Conservation (phyloP, 768 basidiomycete genomes). For the Lactarius sanguifluus region DNA sequence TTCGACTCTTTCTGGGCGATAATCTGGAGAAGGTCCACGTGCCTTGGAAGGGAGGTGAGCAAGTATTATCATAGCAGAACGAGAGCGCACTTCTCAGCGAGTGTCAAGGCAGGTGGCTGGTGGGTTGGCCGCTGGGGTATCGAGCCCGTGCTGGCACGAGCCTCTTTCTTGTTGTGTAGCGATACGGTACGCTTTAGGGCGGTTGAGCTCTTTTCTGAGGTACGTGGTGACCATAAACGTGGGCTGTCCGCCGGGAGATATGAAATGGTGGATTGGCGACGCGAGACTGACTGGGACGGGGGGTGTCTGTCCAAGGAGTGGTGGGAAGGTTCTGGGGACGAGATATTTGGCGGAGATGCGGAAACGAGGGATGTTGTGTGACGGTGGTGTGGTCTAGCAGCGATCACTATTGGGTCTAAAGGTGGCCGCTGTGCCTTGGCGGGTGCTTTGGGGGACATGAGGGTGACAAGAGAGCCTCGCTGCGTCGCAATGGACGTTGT, state of each 20-base stretch:
- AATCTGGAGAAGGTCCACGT: conserved; percentile 76
- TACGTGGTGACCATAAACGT: conserved; percentile 26
- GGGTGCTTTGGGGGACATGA: not conserved
- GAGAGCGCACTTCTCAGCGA: conserved; percentile 66
- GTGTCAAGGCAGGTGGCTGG: conserved; percentile 52
- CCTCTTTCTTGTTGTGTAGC: conserved; percentile 3
- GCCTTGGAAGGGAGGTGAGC: conserved; percentile 43
- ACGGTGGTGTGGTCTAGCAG: conserved; percentile 43
- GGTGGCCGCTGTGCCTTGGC: conserved; percentile 4
- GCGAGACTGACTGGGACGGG: conserved; percentile 33
- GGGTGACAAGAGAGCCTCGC: not conserved
- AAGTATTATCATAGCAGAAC: not conserved
- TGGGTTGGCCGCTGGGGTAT: conserved; percentile 27
- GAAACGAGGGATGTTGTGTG: conserved; percentile 30
- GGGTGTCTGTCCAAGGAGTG: conserved; percentile 19
- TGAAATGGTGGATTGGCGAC: conserved; percentile 56
- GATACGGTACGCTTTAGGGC: conserved; percentile 10
- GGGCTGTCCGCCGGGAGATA: conserved; percentile 42
- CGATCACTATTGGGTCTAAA: conserved; percentile 27
- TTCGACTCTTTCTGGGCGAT: conserved; percentile 87
- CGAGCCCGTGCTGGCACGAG: conserved; percentile 33
- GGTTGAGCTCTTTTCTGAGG: not conserved
- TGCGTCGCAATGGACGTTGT: not conserved
- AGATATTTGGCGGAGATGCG: conserved; percentile 29
- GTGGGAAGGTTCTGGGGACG: conserved; percentile 33